Evolutionary conservation across 2,329 filamentous ascomycete genomes (phyloP).

Genomic region (Colletotrichum sp.): DNA sequence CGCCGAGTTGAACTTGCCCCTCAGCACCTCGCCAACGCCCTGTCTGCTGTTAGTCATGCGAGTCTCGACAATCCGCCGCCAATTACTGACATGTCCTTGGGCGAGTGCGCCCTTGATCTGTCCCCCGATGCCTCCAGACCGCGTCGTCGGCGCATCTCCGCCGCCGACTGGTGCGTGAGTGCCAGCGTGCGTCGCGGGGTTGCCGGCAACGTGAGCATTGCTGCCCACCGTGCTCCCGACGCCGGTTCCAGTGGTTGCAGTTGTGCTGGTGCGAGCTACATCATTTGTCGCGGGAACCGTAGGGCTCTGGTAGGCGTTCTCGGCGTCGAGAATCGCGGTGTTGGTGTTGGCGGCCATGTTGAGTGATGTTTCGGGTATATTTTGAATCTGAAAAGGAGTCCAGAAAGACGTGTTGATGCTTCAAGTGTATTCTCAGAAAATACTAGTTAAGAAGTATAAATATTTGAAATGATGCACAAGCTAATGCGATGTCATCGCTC

Average conservation of each 20-base stretch:
- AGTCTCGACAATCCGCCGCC: too few relatives aligned
- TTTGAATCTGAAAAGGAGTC: background rate
- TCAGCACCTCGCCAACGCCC: constrained; percentile 20
- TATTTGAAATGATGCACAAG: background rate
- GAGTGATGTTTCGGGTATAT: background rate
- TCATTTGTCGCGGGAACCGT: background rate
- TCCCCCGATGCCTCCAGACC: background rate
- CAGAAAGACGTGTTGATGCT: background rate
- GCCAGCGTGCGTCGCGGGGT: background rate
- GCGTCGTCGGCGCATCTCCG: constrained; percentile 16
- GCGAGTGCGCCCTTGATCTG: constrained; percentile 21
- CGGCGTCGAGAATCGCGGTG: background rate
- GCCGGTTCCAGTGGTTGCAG: background rate
- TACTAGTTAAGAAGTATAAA: background rate
- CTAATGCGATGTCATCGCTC: background rate
- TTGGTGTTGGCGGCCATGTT: constrained; percentile 8
- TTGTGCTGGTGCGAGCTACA: background rate
- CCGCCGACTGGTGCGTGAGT: background rate
- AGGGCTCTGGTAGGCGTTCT: background rate
- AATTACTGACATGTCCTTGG: constrained; percentile 14
- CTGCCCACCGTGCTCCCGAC: background rate
- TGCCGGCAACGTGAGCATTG: background rate
- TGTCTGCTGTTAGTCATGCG: background rate
- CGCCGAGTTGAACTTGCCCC: constrained; percentile 37
- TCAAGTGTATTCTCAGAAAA: accelerated